Base-by-base conservation (phyloP, 257 asterid genomes). In the Nemophila menziesii region DNA sequence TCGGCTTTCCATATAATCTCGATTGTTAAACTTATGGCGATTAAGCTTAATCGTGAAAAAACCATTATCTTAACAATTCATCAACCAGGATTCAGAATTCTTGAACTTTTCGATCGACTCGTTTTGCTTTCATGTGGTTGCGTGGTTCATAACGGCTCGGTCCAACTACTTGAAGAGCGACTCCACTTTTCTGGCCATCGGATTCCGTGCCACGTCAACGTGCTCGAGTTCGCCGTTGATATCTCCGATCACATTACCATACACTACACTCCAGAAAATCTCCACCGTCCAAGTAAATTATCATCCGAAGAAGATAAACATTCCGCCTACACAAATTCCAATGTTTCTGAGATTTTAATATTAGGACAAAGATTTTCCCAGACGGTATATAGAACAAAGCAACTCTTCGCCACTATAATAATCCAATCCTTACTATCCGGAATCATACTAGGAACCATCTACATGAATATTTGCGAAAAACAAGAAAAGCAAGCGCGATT, bases 71-170 rank as follows among this genome's bases (percentile, higher is more conserved):
- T 86, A 51, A 78, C 96, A n/a, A 76, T 86, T 44, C 96, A 86
- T 51, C 96, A 86, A 43, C 96, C 96, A 2, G 94, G 96, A 0
- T 86, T 64, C 52, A 52, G 94, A 46, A 78, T 86, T 49, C 78
- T 86, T 1, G 82, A 86, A 51, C 70, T 82, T 41, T 46, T 86
- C 19, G 76, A 79, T 61, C 67, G 74, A 8, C 83, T 86, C 13
- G 59, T 86, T 51, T 48, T 86, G 60, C 75, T 86, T 15, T 81
- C 84, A 0, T 47, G 63, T 19, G 96, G 96, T 11, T 33, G 18
- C 27, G 72, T 76, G 8, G 39, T 74, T 20, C 96, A 86, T 46
- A 57, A 79, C 33, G 94, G 92, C 8, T 68, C 94, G 0, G 16
- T 82, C 16, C 26, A 46, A 20, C 24, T 41, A 16, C 96, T 86